Conservation (phyloP, 345 rosid genomes). For the Aquilaria malaccensis region DNA sequence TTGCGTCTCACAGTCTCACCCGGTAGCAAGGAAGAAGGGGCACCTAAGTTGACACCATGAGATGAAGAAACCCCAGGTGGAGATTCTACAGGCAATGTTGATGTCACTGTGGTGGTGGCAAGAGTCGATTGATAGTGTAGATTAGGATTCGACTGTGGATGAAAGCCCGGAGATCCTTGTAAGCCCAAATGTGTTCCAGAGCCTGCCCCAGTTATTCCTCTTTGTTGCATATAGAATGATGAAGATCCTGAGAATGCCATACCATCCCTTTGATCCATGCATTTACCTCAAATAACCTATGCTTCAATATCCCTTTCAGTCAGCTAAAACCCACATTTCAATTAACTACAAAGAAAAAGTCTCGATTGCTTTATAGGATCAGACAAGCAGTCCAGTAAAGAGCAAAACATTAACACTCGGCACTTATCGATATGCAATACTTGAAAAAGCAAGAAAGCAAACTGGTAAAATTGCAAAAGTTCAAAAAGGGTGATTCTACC, state of each 20-base stretch:
- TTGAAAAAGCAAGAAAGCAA: conserved; percentile 14
- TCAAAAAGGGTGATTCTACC: too few species aligned
- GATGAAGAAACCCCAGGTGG: conserved; percentile 36
- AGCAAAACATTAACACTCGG: too few species aligned
- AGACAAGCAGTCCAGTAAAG: too few species aligned
- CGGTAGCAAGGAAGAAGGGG: conserved; percentile 32
- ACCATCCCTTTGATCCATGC: conserved; percentile 97
- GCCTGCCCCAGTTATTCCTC: conserved; percentile 65
- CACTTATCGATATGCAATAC: too few species aligned
- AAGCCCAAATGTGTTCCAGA: conserved; percentile 49
- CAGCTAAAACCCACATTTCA: conserved; percentile 19
- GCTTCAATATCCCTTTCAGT: conserved; percentile 17
- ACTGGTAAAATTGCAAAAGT: too few species aligned
- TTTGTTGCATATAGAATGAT: conserved; percentile 74
- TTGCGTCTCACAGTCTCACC: conserved; percentile 63
- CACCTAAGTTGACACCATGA: conserved; percentile 49
- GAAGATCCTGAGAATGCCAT: conserved; percentile 72
- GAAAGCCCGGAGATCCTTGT: conserved; percentile 58
- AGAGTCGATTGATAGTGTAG: conserved; percentile 56
- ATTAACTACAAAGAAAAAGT: conserved; percentile 5
- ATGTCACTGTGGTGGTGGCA: conserved; percentile 21
- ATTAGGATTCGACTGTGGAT: conserved; percentile 37
- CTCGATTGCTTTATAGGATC: too few species aligned
- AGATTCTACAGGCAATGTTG: conserved; percentile 48
- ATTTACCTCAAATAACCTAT: conserved; percentile 36